These are phyloP conservation scores for Ganoderma leucocontextum DNA, from an alignment of 1,284 basidiomycete species.

Conservation along the genomic window DNA sequence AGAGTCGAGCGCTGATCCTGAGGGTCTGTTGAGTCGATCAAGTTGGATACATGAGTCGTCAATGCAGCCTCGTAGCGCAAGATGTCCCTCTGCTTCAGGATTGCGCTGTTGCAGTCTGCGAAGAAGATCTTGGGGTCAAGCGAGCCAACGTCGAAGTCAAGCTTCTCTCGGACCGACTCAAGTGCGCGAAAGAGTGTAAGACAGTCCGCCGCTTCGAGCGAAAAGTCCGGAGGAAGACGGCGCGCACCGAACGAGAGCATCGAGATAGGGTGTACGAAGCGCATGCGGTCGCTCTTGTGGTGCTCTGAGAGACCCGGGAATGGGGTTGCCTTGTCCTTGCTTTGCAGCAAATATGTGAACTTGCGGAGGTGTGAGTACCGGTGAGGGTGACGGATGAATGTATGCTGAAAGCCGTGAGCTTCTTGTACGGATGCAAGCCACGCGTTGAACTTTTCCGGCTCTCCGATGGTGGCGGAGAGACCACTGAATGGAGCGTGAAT, in stretches of 20 bases:
- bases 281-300: slow-evolving; percentile 48
- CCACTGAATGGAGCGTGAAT: slow-evolving; percentile 50
- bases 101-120: slow-evolving; percentile 31
- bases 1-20: slow-evolving; percentile 47
- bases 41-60: slow-evolving; percentile 51
- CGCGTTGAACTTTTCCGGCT: slow-evolving; percentile 66
- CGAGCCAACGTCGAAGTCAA: slow-evolving; percentile 41
- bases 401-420: slow-evolving; percentile 63
- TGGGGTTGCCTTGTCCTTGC: slow-evolving; percentile 25
- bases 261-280: slow-evolving; percentile 71
- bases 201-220: slow-evolving; percentile 66
- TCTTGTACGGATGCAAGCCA: slow-evolving; percentile 71
- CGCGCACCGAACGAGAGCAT: slow-evolving; percentile 43
- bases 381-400: slow-evolving; percentile 67
- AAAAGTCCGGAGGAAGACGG: slow-evolving; percentile 63
- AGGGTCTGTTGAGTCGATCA: slow-evolving; percentile 50
- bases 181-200: slow-evolving; percentile 59
- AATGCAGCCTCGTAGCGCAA: slow-evolving; percentile 63
- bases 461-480: slow-evolving; percentile 74
- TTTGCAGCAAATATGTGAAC: slow-evolving; percentile 57
- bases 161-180: slow-evolving; percentile 28
- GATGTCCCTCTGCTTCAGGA: slow-evolving; percentile 66
- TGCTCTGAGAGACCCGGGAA: slow-evolving; percentile 53
- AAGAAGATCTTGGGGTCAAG: slow-evolving; percentile 61
- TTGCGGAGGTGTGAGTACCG: slow-evolving; percentile 79